phyloP scores from a whole-genome alignment of 1,139 yeast genomes.

The Arxiozyma telluris region DNA sequence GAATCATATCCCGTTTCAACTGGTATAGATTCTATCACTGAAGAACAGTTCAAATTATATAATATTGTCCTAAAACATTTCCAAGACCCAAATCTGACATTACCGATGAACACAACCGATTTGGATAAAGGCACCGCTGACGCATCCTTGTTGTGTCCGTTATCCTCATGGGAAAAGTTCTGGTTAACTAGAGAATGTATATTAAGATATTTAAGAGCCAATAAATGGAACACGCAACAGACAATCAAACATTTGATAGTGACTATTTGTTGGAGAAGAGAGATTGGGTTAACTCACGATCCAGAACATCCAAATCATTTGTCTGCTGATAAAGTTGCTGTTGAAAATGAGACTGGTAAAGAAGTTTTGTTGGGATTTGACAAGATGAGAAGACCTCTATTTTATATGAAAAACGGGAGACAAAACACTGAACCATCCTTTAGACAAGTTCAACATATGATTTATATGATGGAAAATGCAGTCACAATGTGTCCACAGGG shows the following conservation, averaged over 20 bases:
- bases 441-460: slow-evolving; percentile 85
- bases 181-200: slow-evolving; percentile 90
- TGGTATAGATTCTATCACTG: slow-evolving; percentile 34
- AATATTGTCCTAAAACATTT: slow-evolving; percentile 50
- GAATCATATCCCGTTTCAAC: slow-evolving; percentile 5
- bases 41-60: slow-evolving; percentile 50
- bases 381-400: slow-evolving; percentile 73
- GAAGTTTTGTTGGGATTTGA: slow-evolving; percentile 82
- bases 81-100: slow-evolving; percentile 33
- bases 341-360: slow-evolving; percentile 82
- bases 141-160: slow-evolving; percentile 20
- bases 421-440: slow-evolving; percentile 83
- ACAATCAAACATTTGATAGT: slow-evolving; percentile 67
- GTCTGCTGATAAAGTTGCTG: slow-evolving; percentile 51
- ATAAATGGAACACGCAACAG: slow-evolving; percentile 69
- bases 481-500: slow-evolving; percentile 92
- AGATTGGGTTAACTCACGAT: slow-evolving; percentile 67
- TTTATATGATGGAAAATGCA: slow-evolving; percentile 79
- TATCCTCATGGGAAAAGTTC: slow-evolving; percentile 58
- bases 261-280: slow-evolving; percentile 82
- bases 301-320: slow-evolving; percentile 34
- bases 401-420: slow-evolving; percentile 81
- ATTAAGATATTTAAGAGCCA: slow-evolving; percentile 76
- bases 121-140: slow-evolving; percentile 27
- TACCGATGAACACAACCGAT: slow-evolving; percentile 33